phyloP scores from a whole-genome alignment of 768 basidiomycete genomes.

The Mycena metata region DNA sequence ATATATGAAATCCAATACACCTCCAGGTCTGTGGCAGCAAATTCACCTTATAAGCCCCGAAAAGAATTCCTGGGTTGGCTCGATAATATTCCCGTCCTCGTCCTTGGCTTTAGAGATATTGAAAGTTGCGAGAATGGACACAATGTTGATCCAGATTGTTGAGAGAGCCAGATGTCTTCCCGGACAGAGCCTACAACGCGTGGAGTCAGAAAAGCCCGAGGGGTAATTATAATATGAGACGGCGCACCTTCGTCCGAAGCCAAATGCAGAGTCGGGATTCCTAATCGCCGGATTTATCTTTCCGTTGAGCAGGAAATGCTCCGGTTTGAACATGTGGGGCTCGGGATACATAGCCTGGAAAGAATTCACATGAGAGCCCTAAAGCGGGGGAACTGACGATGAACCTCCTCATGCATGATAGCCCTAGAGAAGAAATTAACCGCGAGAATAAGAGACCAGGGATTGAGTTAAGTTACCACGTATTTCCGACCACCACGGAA shows the following conservation, averaged over 20 bases:
- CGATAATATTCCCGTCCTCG: neutral
- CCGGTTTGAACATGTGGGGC: slow-evolving; percentile 18
- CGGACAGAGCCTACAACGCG: neutral
- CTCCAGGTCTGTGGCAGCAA: too few species aligned
- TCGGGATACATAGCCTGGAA: neutral
- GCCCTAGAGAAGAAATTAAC: neutral
- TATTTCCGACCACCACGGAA: neutral
- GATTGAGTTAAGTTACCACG: neutral
- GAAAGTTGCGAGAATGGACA: slow-evolving; percentile 9
- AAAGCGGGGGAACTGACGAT: neutral
- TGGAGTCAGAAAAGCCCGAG: too few species aligned
- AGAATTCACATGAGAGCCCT: neutral
- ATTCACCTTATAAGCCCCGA: neutral
- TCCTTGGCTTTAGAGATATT: neutral
- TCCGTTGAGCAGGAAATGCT: slow-evolving; percentile 19
- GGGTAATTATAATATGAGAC: too few species aligned
- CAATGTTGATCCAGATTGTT: slow-evolving; percentile 12
- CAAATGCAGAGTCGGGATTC: slow-evolving; percentile 5
- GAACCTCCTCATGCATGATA: neutral
- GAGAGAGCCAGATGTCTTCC: slow-evolving; percentile 11
- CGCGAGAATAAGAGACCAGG: too few species aligned
- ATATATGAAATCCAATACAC: too few species aligned
- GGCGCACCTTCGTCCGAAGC: slow-evolving; percentile 15
- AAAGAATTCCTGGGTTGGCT: slow-evolving; percentile 4
- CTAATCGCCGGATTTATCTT: neutral